A percentile compares a stretch with the other conserved stretches of the same genome.
phyloP scores from a whole-genome alignment of 805 yeast genomes.

The Spencermartinsiella europaea region DNA sequence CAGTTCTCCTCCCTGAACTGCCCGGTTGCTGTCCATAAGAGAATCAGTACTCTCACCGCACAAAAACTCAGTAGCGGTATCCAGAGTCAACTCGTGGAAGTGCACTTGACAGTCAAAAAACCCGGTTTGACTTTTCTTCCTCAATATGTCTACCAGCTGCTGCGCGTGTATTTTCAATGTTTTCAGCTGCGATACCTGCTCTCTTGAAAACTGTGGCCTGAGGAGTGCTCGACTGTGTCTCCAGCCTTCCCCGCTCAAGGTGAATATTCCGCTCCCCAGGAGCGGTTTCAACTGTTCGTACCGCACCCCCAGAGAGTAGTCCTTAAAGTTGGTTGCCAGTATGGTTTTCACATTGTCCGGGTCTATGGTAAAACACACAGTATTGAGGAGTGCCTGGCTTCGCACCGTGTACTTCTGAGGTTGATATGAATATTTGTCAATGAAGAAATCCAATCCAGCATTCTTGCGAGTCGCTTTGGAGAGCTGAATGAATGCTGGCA shows the following conservation, averaged over 20 bases:
- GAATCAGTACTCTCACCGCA: conserved; percentile 30
- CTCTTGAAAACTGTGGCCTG: conserved; percentile 33
- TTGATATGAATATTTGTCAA: background rate
- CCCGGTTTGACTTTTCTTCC: conserved; percentile 24
- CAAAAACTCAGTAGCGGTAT: conserved; percentile 33
- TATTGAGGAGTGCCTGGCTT: conserved; percentile 20
- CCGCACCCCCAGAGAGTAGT: conserved; percentile 29
- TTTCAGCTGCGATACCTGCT: conserved; percentile 30
- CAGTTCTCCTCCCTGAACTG: conserved; percentile 9
- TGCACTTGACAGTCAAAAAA: conserved; percentile 27
- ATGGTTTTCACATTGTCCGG: conserved; percentile 33
- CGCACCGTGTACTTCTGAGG: background rate
- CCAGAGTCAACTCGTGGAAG: conserved; percentile 30
- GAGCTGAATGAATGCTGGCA: conserved; percentile 3
- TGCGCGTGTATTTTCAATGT: conserved; percentile 27
- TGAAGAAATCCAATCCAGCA: conserved; percentile 5
- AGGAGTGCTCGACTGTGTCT: conserved; percentile 34
- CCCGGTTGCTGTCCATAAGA: conserved; percentile 15
- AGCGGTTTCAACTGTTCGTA: conserved; percentile 25
- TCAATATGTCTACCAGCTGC: conserved; percentile 17
- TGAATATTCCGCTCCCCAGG: conserved; percentile 36
- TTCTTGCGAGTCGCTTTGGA: conserved; percentile 5
- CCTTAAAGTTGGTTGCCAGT: conserved; percentile 32
- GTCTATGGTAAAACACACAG: conserved; percentile 25
- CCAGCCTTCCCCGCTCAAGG: conserved; percentile 34